Percentiles rank a stretch among this genome's conserved stretches.
phyloP scores from a whole-genome alignment of 768 basidiomycete species.

The Trametopsis cervina region DNA sequence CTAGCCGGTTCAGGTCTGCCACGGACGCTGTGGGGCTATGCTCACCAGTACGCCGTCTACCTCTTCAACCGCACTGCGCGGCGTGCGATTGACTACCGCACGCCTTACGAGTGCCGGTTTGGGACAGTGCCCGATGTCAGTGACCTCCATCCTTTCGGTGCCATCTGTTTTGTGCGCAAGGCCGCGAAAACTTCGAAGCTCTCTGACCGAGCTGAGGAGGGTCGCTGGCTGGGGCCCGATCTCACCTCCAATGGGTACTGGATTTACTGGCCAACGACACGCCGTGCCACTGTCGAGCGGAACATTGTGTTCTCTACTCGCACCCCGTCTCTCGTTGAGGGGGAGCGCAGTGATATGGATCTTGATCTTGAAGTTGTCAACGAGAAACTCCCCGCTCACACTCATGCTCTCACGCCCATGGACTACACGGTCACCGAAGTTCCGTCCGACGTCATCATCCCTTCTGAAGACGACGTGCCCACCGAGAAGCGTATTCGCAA shows the following conservation, averaged over 20 bases:
- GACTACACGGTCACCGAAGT: not conserved
- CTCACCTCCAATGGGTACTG: constrained; percentile 22
- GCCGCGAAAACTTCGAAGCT: not conserved
- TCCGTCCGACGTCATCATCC: not conserved
- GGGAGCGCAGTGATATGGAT: not conserved
- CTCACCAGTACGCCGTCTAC: not conserved
- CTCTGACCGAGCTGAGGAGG: constrained; percentile 1
- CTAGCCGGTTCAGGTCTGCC: not conserved
- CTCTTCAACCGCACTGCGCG: constrained; percentile 1
- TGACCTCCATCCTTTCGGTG: not conserved
- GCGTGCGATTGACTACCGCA: not conserved
- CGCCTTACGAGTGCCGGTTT: not conserved
- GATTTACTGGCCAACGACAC: constrained; percentile 27
- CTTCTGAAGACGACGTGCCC: not conserved
- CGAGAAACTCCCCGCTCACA: not conserved
- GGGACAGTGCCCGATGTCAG: not conserved
- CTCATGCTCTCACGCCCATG: not conserved
- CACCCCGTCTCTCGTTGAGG: constrained; percentile 1
- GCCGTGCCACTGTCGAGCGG: constrained; percentile 19
- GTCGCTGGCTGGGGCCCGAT: constrained; percentile 29
- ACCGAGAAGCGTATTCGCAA: not conserved
- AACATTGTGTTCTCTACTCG: constrained; percentile 1
- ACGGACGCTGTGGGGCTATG: not conserved
- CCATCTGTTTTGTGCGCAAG: not conserved
- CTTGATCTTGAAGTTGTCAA: not conserved